A percentile compares a stretch with the other conserved stretches of the same genome.
Conservation (phyloP, 2,329 filamentous ascomycete species). For the Samsoniella hepiali region DNA sequence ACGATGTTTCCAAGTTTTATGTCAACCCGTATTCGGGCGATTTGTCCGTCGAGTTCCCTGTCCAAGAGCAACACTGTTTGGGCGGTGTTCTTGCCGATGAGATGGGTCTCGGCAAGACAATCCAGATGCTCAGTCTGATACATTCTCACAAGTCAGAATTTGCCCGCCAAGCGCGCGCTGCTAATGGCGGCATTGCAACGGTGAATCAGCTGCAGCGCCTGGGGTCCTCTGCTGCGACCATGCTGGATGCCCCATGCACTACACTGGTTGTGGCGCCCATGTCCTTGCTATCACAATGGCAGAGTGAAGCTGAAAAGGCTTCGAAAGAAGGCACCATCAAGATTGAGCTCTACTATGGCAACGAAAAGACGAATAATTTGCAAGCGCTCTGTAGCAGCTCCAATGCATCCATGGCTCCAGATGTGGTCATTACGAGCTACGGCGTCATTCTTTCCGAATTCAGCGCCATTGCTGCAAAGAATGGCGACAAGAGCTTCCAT, state of each 20-base stretch:
- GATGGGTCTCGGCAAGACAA: slow-evolving; percentile 97
- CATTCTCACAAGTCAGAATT: slow-evolving; percentile 72
- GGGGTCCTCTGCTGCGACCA: slow-evolving; percentile 51
- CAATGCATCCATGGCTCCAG: slow-evolving; percentile 74
- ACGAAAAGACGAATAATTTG: slow-evolving; percentile 76
- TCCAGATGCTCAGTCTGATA: slow-evolving; percentile 93
- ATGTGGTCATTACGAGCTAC: slow-evolving; percentile 93
- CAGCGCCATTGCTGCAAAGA: slow-evolving; percentile 61
- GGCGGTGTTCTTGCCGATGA: slow-evolving; percentile 93
- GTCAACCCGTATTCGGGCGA: slow-evolving; percentile 97
- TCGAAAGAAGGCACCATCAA: slow-evolving; percentile 80
- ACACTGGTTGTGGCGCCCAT: slow-evolving; percentile 96
- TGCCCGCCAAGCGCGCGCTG: slow-evolving; percentile 37
- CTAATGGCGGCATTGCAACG: slow-evolving; percentile 33
- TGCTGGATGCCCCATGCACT: slow-evolving; percentile 75
- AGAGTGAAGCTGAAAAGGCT: slow-evolving; percentile 89
- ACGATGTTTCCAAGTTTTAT: slow-evolving; percentile 74
- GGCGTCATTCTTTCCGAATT: slow-evolving; percentile 90
- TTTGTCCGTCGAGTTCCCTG: slow-evolving; percentile 84
- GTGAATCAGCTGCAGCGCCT: slow-evolving; percentile 63
- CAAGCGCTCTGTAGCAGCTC: slow-evolving; percentile 72
- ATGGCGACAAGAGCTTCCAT: slow-evolving; percentile 62
- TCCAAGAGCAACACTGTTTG: slow-evolving; percentile 90
- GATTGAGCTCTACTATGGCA: slow-evolving; percentile 86
- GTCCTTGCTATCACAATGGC: slow-evolving; percentile 95